phyloP scores from a whole-genome alignment of 2,329 filamentous ascomycete species.

The Cordyceps javanica region DNA sequence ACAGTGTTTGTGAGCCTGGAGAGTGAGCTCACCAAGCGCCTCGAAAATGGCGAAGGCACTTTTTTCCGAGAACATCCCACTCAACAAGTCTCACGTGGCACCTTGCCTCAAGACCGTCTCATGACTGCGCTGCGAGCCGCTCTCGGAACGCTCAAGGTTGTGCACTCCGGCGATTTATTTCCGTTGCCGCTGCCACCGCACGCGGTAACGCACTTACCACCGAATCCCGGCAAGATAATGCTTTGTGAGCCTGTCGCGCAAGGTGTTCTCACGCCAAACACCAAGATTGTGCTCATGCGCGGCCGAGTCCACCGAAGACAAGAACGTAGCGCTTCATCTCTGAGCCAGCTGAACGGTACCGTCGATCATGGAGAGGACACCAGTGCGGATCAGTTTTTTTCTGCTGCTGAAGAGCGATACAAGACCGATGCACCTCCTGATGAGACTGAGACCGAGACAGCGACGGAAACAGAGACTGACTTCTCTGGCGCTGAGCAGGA shows the following conservation, averaged over 20 bases:
- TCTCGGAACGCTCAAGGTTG: slow-evolving; percentile 63
- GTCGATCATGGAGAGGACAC: slow-evolving; percentile 68
- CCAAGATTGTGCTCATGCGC: slow-evolving; percentile 75
- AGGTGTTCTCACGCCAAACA: slow-evolving; percentile 68
- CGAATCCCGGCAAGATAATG: slow-evolving; percentile 79
- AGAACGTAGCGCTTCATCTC: slow-evolving; percentile 40
- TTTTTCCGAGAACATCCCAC: slow-evolving; percentile 63
- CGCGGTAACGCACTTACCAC: slow-evolving; percentile 76
- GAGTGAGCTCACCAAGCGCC: slow-evolving; percentile 67
- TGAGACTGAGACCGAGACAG: slow-evolving; percentile 49
- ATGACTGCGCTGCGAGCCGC: slow-evolving; percentile 66
- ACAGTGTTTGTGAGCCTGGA: slow-evolving; percentile 84
- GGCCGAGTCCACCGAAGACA: slow-evolving; percentile 52
- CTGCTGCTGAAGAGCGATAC: slow-evolving; percentile 75
- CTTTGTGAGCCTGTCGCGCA: slow-evolving; percentile 95
- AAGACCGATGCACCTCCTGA: slow-evolving; percentile 48
- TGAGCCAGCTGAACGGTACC: slow-evolving; percentile 50
- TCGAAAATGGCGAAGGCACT: slow-evolving; percentile 77
- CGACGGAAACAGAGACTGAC: slow-evolving; percentile 58
- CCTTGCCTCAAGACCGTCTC: slow-evolving; percentile 49
- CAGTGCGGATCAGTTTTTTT: slow-evolving; percentile 86
- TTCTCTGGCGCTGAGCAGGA: slow-evolving; percentile 59
- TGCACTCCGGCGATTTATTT: slow-evolving; percentile 78
- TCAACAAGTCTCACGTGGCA: slow-evolving; percentile 29
- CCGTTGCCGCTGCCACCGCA: slow-evolving; percentile 74